Conservation (phyloP, 495 filamentous ascomycete genomes). For the Bryoglossum gracile region DNA sequence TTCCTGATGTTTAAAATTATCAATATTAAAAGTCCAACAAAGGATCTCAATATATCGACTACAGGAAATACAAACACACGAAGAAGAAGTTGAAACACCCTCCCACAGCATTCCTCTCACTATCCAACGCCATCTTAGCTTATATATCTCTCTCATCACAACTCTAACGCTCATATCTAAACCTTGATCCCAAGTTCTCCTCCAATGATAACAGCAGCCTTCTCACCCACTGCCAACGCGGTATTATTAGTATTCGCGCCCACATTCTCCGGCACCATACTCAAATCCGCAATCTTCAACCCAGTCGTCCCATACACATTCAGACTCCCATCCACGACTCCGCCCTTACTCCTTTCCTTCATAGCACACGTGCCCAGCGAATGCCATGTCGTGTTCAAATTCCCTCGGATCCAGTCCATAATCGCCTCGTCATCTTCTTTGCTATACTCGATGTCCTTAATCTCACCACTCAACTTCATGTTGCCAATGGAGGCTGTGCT, state of each 20-base stretch:
- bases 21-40: too few relatives aligned
- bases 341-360: conserved; percentile 28
- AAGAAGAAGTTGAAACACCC: too few relatives aligned
- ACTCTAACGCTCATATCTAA: conserved; percentile 1
- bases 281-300: conserved; percentile 48
- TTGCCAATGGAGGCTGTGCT: conserved; percentile 28
- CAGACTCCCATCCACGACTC: conserved; percentile 47
- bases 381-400: conserved; percentile 36
- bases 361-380: conserved; percentile 33
- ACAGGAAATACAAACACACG: too few relatives aligned
- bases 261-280: conserved; percentile 51
- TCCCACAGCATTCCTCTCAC: too few relatives aligned
- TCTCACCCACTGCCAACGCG: conserved; percentile 53
- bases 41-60: too few relatives aligned
- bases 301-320: conserved; percentile 45
- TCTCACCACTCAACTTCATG: conserved; percentile 26
- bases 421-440: conserved; percentile 32
- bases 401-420: conserved; percentile 26
- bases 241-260: conserved; percentile 55
- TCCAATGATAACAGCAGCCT: conserved; percentile 50
- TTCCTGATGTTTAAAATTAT: too few relatives aligned
- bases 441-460: conserved; percentile 24
- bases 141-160: too few relatives aligned
- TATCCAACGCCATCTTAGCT: too few relatives aligned
- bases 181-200: conserved; percentile 37